Conservation (phyloP, 495 filamentous ascomycete genomes). For the Penicillium goetzii region DNA sequence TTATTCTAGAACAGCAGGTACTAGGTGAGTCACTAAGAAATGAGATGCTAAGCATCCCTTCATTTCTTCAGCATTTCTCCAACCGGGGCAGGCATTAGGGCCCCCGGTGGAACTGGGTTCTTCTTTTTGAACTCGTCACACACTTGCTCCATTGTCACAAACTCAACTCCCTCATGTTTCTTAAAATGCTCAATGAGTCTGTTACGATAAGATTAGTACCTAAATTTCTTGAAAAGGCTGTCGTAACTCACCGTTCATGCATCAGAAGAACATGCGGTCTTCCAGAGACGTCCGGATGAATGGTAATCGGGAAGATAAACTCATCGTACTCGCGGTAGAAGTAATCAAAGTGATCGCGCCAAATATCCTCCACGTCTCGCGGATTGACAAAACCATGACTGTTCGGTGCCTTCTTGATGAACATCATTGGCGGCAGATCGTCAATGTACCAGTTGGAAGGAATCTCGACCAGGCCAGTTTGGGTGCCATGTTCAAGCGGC, state of each 20-base stretch:
- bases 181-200: conserved; percentile 72
- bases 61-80: conserved; percentile 26
- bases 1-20: neutral
- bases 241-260: conserved; percentile 52
- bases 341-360: conserved; percentile 68
- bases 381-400: conserved; percentile 63
- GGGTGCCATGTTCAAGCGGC: conserved; percentile 54
- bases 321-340: conserved; percentile 69
- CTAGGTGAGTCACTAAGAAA: neutral
- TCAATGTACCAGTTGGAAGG: conserved; percentile 71
- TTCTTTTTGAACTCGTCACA: conserved; percentile 62
- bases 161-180: conserved; percentile 71
- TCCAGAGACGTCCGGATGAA: conserved; percentile 69
- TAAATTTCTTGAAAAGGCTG: neutral
- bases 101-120: conserved; percentile 31
- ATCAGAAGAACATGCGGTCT: conserved; percentile 68
- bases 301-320: conserved; percentile 70
- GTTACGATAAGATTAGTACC: neutral
- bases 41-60: neutral
- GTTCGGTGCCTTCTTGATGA: conserved; percentile 61
- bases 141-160: conserved; percentile 70
- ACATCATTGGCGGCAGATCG: conserved; percentile 63
- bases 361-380: conserved; percentile 59
- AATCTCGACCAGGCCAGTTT: conserved; percentile 65
- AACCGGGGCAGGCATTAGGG: conserved; percentile 32